Conservation (phyloP, 1,139 yeast species). For the Nematodospora anomalae region DNA sequence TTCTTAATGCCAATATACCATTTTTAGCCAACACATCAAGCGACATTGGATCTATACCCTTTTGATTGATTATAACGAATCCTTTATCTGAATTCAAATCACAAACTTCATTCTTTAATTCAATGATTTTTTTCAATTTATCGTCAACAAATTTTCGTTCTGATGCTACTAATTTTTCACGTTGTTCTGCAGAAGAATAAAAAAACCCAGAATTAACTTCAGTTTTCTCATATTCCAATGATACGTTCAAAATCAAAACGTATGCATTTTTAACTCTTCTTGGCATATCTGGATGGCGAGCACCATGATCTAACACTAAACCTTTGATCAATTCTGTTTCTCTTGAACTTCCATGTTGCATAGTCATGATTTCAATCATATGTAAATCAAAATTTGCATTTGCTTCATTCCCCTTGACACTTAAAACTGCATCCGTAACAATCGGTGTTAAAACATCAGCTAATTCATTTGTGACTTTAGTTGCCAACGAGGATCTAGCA, state of each 20-base stretch:
- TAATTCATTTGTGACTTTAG: slow-evolving; percentile 77
- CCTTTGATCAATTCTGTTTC: slow-evolving; percentile 87
- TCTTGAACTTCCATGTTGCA: slow-evolving; percentile 88
- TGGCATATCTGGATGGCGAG: slow-evolving; percentile 99
- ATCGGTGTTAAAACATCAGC: slow-evolving; percentile 85
- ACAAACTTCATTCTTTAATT: slow-evolving; percentile 88
- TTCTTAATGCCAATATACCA: slow-evolving; percentile 88
- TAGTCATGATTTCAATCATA: slow-evolving; percentile 97
- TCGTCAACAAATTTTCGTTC: slow-evolving; percentile 96
- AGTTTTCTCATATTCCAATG: slow-evolving; percentile 95
- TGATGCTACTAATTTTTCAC: slow-evolving; percentile 90
- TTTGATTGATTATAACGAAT: slow-evolving; percentile 95
- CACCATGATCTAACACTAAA: slow-evolving; percentile 95
- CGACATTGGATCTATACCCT: slow-evolving; percentile 99
- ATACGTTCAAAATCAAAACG: slow-evolving; percentile 86
- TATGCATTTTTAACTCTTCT: slow-evolving; percentile 78
- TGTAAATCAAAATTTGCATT: slow-evolving; percentile 70
- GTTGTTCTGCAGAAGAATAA: slow-evolving; percentile 92
- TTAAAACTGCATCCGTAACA: slow-evolving; percentile 92
- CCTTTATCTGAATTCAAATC: slow-evolving; percentile 71
- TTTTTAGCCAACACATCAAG: slow-evolving; percentile 91
- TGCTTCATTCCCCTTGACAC: slow-evolving; percentile 59
- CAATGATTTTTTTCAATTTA: slow-evolving; percentile 86
- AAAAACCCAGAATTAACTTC: slow-evolving; percentile 97
- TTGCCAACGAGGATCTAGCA: slow-evolving; percentile 83